Conservation (phyloP, 441 rosid genomes). For the Cnidoscolus chayamansa region DNA sequence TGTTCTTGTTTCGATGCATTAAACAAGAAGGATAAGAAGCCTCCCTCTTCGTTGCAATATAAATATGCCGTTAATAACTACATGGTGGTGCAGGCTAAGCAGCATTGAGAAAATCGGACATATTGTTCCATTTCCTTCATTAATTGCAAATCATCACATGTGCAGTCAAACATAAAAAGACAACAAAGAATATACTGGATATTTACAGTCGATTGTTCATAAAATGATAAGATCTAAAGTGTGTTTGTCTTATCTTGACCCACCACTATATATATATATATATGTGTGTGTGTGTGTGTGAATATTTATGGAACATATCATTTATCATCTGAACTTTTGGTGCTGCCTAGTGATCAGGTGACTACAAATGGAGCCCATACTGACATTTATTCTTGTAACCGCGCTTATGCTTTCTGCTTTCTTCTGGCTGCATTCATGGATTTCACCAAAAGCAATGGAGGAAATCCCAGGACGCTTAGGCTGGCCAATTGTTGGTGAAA, state of each 20-base stretch:
- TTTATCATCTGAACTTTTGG: neutral
- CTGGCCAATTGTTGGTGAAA: slow-evolving; percentile 61
- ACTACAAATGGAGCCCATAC: slow-evolving; percentile 37
- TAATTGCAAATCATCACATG: neutral
- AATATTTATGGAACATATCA: neutral
- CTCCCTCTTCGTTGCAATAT: neutral
- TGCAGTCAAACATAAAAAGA: neutral
- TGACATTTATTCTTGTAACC: slow-evolving; percentile 26
- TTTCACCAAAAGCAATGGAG: slow-evolving; percentile 53
- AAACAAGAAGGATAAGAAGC: neutral
- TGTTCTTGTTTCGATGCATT: neutral
- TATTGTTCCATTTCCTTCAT: neutral
- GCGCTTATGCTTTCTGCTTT: slow-evolving; percentile 25
- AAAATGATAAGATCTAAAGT: too few relatives aligned
- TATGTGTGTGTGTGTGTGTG: too few relatives aligned
- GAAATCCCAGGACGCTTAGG: slow-evolving; percentile 53
- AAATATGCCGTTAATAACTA: slow-evolving; percentile 1
- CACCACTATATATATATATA: too few relatives aligned
- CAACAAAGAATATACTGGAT: slow-evolving; percentile 16
- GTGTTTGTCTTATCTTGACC: too few relatives aligned
- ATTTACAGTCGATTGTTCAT: neutral
- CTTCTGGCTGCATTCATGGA: slow-evolving; percentile 29
- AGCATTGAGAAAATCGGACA: neutral
- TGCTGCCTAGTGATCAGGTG: neutral
- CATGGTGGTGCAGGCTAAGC: neutral